Percentiles rank a stretch among this genome's conserved stretches.
Conservation (phyloP, 441 rosid species). For the Francoa sonchifolia region DNA sequence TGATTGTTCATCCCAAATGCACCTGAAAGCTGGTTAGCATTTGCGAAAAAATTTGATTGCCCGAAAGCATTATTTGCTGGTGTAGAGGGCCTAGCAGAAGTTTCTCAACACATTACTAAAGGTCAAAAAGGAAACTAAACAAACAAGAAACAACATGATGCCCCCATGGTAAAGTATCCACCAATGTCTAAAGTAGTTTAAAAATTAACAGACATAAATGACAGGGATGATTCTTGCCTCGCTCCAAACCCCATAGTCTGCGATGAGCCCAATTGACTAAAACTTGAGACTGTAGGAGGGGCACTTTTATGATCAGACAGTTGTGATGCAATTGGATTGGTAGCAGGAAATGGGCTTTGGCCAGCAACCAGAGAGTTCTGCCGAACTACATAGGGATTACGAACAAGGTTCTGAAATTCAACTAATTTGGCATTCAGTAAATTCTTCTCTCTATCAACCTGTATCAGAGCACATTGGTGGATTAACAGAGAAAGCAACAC, state of each 20-base stretch:
- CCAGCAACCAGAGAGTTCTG: slow-evolving; percentile 12
- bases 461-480: slow-evolving; percentile 10
- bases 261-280: slow-evolving; percentile 40
- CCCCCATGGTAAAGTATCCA: slow-evolving; percentile 2
- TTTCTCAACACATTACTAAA: slow-evolving; percentile 4
- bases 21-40: slow-evolving; percentile 28
- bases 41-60: slow-evolving; percentile 27
- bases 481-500: slow-evolving; percentile 4
- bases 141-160: neutral
- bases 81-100: slow-evolving; percentile 25
- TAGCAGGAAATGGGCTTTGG: slow-evolving; percentile 24
- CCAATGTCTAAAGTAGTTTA: too few relatives aligned
- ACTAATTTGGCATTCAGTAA: slow-evolving; percentile 47
- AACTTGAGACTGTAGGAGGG: slow-evolving; percentile 44
- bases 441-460: slow-evolving; percentile 83
- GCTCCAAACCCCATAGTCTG: slow-evolving; percentile 27
- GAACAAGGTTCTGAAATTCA: slow-evolving; percentile 59
- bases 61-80: slow-evolving; percentile 28
- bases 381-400: slow-evolving; percentile 38
- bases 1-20: slow-evolving; percentile 20
- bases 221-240: slow-evolving; percentile 22
- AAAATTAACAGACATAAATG: slow-evolving; percentile 8
- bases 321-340: slow-evolving; percentile 22
- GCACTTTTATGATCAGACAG: slow-evolving; percentile 29
- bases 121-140: slow-evolving; percentile 1